A percentile compares a stretch with the other conserved stretches of the same genome.
These are phyloP conservation scores for Daldinia concentrica DNA, from an alignment of 495 filamentous ascomycete species.

Conservation along the genomic window DNA sequence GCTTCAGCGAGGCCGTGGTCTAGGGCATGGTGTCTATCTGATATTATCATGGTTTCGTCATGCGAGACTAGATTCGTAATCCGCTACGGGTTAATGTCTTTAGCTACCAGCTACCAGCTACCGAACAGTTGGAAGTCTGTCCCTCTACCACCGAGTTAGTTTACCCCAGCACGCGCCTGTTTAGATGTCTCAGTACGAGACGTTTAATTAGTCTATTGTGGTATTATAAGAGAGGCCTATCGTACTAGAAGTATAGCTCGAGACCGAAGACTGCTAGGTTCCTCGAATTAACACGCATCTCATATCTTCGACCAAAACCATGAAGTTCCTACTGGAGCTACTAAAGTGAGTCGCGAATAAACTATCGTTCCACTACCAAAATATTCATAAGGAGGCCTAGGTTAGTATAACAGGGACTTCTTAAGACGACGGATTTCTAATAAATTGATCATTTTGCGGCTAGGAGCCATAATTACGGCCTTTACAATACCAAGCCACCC, in stretches of 20 bases:
- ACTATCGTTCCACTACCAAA: not conserved
- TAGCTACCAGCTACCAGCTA: conserved; percentile 16
- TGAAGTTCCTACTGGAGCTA: not conserved
- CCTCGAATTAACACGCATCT: not conserved
- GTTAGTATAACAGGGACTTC: not conserved
- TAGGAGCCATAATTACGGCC: not conserved
- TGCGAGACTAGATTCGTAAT: conserved; percentile 37
- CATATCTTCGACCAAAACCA: not conserved
- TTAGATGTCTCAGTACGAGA: conserved; percentile 11
- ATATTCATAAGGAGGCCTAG: not conserved
- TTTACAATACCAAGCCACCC: not conserved
- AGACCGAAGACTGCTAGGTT: not conserved
- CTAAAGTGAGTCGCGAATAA: not conserved
- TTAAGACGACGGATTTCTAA: not conserved
- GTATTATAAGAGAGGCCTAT: conserved; percentile 8
- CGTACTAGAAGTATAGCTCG: not conserved
- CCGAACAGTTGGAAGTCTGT: conserved; percentile 25
- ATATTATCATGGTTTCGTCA: conserved; percentile 27
- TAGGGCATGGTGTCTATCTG: conserved; percentile 17
- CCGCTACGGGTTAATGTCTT: conserved; percentile 1
- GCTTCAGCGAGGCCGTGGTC: conserved; percentile 11
- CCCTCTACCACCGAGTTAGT: conserved; percentile 17
- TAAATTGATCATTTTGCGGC: not conserved
- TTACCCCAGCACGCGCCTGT: conserved; percentile 14
- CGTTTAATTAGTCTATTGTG: conserved; percentile 9